phyloP scores from a whole-genome alignment of 805 yeast species.

The Yarrowia osloensis region DNA sequence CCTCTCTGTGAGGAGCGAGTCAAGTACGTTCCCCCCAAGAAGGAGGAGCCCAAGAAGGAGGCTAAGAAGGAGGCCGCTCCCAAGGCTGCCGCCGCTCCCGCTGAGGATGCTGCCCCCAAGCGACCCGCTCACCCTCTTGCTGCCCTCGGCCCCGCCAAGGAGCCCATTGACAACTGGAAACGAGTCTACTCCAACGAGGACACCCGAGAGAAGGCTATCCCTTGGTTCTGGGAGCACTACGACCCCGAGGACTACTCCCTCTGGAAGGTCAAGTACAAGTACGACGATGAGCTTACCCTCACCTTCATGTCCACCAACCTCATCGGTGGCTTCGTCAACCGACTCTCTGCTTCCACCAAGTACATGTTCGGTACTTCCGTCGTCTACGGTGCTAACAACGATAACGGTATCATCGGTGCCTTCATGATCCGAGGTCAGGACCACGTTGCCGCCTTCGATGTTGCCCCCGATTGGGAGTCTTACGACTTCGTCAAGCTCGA shows the following conservation, averaged over 20 bases:
- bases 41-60: slow-evolving; percentile 64
- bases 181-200: slow-evolving; percentile 96
- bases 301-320: slow-evolving; percentile 98
- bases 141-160: slow-evolving; percentile 69
- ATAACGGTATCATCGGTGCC: slow-evolving; percentile 96
- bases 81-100: slow-evolving; percentile 43
- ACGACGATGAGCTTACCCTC: slow-evolving; percentile 95
- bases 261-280: slow-evolving; percentile 94
- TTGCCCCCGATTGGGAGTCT: slow-evolving; percentile 99
- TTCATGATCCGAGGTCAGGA: slow-evolving; percentile 96
- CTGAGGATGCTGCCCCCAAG: slow-evolving; percentile 55
- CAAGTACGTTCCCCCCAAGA: slow-evolving; percentile 69
- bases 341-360: slow-evolving; percentile 88
- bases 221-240: slow-evolving; percentile 98
- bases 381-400: slow-evolving; percentile 98
- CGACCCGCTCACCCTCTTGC: slow-evolving; percentile 92
- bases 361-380: slow-evolving; percentile 91
- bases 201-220: slow-evolving; percentile 89
- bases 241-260: slow-evolving; percentile 92
- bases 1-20: slow-evolving; percentile 65
- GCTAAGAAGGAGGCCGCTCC: slow-evolving; percentile 43
- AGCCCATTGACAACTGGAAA: slow-evolving; percentile 90
- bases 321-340: slow-evolving; percentile 97
- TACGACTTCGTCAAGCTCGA: slow-evolving; percentile 83
- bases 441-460: slow-evolving; percentile 85